Evolutionary conservation across 108 stramenopile species (phyloP).

Genomic region (Mediolabrus comicus): DNA sequence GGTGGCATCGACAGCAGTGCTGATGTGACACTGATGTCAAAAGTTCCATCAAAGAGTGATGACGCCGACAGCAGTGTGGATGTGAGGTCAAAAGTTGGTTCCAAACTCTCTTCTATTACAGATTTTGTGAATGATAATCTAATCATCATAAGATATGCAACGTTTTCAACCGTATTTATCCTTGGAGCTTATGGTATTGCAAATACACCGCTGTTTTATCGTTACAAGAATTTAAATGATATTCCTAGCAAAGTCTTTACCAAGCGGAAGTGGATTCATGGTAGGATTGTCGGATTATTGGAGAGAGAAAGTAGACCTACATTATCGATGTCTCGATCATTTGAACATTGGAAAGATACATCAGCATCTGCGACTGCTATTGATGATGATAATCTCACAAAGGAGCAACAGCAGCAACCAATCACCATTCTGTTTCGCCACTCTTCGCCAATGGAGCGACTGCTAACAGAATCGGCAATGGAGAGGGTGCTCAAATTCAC

Average conservation of each 20-base stretch:
- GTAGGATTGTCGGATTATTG: constrained; percentile 60
- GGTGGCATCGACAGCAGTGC: neutral
- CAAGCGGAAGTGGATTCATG: constrained; percentile 60
- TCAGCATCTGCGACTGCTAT: neutral
- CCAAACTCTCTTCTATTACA: constrained; percentile 25
- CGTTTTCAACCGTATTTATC: constrained; percentile 52
- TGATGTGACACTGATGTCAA: neutral
- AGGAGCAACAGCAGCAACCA: constrained; percentile 8
- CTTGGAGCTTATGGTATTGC: constrained; percentile 71
- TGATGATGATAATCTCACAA: neutral
- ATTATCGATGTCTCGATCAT: neutral
- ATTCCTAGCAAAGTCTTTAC: constrained; percentile 57
- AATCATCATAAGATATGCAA: constrained; percentile 60
- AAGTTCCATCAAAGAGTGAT: neutral
- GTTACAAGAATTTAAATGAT: constrained; percentile 68
- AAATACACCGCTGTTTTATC: constrained; percentile 83
- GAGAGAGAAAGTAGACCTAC: neutral
- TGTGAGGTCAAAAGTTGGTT: constrained; percentile 10
- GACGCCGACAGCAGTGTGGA: neutral
- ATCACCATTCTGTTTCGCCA: constrained; percentile 63
- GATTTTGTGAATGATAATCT: constrained; percentile 72
- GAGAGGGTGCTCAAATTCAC: constrained; percentile 39
- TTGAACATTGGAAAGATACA: neutral
- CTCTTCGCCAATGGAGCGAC: constrained; percentile 65
- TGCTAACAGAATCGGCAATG: constrained; percentile 64